Conservation (phyloP, 2,329 filamentous ascomycete genomes). For the Exophiala alcalophila region DNA sequence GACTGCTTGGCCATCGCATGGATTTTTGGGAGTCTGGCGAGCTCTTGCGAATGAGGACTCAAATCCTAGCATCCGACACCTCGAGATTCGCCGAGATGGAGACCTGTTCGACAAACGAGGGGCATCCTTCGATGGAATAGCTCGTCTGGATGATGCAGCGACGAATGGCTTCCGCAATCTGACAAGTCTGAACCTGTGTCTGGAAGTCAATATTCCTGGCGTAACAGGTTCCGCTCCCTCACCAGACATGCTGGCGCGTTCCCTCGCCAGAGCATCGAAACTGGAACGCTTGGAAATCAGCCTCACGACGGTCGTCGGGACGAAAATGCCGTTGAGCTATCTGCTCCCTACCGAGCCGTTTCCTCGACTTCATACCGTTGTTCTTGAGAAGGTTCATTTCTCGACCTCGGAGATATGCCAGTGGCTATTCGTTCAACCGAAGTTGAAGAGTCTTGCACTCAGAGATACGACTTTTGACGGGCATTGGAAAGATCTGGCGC, state of each 20-base stretch:
- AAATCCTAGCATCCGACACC: constrained; percentile 5
- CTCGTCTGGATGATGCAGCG: background rate
- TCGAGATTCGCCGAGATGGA: constrained; percentile 7
- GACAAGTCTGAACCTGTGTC: constrained; percentile 7
- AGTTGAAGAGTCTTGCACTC: constrained; percentile 8
- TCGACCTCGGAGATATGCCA: background rate
- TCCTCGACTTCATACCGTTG: constrained; percentile 5
- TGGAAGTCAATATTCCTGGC: constrained; percentile 1
- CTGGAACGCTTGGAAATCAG: constrained; percentile 10
- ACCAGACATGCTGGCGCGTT: background rate
- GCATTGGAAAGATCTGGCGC: constrained; percentile 4
- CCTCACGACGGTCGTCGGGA: background rate
- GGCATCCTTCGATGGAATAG: background rate
- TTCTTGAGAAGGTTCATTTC: constrained; percentile 7
- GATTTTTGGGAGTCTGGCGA: constrained; percentile 11
- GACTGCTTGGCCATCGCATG: constrained; percentile 8
- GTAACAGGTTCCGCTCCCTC: background rate
- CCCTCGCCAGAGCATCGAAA: constrained; percentile 4
- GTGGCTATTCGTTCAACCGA: constrained; percentile 16
- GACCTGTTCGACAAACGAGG: constrained; percentile 7
- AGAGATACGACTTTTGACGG: constrained; percentile 3
- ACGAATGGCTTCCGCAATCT: constrained; percentile 8
- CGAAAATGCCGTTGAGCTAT: background rate
- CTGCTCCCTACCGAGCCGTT: constrained; percentile 2
- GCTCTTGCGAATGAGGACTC: background rate